Percentiles rank a stretch among this genome's conserved stretches.
phyloP scores from a whole-genome alignment of 148 eudicot species.

The Rhododendron molle region DNA sequence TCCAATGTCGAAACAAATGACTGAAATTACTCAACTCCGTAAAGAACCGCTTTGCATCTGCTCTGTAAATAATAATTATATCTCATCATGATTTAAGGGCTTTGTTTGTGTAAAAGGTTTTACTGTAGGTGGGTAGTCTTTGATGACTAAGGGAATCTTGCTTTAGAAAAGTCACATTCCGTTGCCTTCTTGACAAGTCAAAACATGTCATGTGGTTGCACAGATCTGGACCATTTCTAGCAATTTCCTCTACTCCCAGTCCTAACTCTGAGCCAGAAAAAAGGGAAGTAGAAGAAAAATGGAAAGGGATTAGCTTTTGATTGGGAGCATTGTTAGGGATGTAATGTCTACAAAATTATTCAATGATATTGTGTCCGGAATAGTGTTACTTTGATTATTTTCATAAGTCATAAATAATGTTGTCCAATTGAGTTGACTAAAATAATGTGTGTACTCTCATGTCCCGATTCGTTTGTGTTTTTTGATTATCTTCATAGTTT shows the following conservation, averaged over 20 bases:
- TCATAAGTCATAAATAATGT: background rate
- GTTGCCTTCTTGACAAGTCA: slow-evolving; percentile 3
- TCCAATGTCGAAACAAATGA: too few relatives aligned
- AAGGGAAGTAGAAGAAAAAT: background rate
- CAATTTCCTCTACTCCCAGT: background rate
- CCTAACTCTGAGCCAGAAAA: background rate
- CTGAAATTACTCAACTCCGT: too few relatives aligned
- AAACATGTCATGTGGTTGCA: background rate
- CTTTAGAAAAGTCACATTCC: background rate
- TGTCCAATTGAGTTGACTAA: background rate
- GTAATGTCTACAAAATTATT: background rate
- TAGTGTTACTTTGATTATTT: too few relatives aligned
- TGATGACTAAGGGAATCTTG: background rate
- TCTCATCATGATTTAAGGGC: background rate
- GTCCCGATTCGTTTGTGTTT: background rate
- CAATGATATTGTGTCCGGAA: background rate
- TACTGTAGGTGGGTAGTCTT: background rate
- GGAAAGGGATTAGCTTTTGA: background rate
- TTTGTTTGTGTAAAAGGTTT: background rate
- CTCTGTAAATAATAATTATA: too few relatives aligned
- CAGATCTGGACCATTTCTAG: background rate
- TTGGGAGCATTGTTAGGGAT: background rate
- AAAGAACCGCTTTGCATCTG: too few relatives aligned
- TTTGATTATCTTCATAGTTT: background rate
- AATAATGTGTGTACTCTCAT: background rate